Conservation (phyloP, 805 yeast genomes). For the Starmerella scarabaei region DNA sequence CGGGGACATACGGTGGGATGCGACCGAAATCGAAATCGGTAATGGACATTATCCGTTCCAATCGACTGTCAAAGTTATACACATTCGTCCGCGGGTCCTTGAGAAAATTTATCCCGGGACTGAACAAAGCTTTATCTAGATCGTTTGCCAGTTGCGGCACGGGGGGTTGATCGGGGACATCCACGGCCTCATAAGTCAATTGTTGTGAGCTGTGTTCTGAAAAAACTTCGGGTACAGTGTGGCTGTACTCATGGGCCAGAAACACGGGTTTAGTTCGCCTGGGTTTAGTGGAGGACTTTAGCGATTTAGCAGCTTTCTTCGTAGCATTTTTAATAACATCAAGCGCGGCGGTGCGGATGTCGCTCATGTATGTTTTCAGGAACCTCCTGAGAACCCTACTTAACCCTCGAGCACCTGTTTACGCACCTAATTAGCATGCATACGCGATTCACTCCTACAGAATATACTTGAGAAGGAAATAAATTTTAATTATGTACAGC, state of each 20-base stretch:
- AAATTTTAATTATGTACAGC: constrained; percentile 1
- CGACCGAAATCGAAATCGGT: constrained; percentile 53
- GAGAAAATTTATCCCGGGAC: constrained; percentile 67
- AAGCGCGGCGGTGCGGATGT: no score
- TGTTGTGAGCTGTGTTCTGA: constrained; percentile 3
- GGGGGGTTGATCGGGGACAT: constrained; percentile 22
- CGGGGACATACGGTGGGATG: constrained; percentile 46
- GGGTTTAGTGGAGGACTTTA: not conserved
- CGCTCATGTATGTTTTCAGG: no score
- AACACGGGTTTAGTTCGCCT: no score
- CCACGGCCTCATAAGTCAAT: constrained; percentile 12
- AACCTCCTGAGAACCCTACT: no score
- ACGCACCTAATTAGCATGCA: no score
- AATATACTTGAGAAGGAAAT: no score
- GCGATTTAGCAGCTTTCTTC: not conserved
- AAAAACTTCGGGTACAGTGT: not conserved
- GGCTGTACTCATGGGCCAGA: no score
- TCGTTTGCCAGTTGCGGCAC: constrained; percentile 52
- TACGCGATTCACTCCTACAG: no score
- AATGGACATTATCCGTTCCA: constrained; percentile 48
- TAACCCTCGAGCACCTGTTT: no score
- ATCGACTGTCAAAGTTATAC: constrained; percentile 50
- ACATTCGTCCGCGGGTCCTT: constrained; percentile 67
- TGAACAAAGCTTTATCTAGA: constrained; percentile 58
- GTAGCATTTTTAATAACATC: not conserved